Conservation (phyloP, 2,329 filamentous ascomycete species). For the Penicillium occitanis region DNA sequence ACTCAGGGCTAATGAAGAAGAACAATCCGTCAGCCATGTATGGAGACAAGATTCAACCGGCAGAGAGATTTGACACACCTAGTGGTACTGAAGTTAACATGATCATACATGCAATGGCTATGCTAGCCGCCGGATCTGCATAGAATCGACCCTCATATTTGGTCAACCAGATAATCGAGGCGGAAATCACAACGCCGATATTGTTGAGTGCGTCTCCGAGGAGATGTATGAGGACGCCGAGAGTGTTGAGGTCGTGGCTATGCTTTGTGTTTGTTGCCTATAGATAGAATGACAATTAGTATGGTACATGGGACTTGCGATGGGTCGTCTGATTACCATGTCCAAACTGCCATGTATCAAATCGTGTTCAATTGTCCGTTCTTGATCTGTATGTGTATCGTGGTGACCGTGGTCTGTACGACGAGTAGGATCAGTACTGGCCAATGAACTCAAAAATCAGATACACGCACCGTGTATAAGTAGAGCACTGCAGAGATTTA, state of each 20-base stretch:
- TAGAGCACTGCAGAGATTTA: constrained; percentile 66
- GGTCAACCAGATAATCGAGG: constrained; percentile 67
- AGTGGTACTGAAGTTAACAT: constrained; percentile 63
- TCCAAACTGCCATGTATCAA: background rate
- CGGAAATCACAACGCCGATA: constrained; percentile 69
- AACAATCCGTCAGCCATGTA: background rate
- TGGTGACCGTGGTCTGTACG: constrained; percentile 13
- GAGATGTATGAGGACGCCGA: constrained; percentile 70
- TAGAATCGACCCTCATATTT: constrained; percentile 62
- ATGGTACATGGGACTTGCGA: no score
- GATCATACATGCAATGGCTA: constrained; percentile 73
- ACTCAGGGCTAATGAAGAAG: constrained; percentile 27
- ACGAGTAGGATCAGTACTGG: background rate
- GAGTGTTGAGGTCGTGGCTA: constrained; percentile 63
- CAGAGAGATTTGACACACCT: constrained; percentile 26
- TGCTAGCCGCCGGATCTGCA: constrained; percentile 67
- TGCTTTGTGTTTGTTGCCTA: constrained; percentile 43
- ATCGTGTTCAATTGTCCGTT: background rate
- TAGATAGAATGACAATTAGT: constrained; percentile 22
- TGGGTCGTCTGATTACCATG: background rate
- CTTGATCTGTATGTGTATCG: background rate
- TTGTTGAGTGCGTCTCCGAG: constrained; percentile 74
- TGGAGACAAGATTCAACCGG: background rate
- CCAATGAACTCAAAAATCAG: no score
- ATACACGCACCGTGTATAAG: constrained; percentile 62